phyloP scores from a whole-genome alignment of 2,329 filamentous ascomycete genomes.

The Scolecobasidium constrictum region DNA sequence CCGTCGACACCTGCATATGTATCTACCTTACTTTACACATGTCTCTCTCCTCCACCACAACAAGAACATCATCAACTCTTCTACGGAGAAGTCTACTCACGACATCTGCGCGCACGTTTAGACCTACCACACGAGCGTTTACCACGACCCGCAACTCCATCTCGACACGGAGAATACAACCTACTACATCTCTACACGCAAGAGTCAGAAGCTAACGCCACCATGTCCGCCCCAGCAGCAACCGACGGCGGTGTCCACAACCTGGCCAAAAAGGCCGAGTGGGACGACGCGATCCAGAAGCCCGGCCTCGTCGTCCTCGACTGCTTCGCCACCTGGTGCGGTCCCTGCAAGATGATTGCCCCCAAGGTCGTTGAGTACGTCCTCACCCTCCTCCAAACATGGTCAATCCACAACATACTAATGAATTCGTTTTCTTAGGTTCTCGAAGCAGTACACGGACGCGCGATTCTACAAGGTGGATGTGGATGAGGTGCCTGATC shows the following conservation, averaged over 20 bases:
- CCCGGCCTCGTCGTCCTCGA: conserved; percentile 66
- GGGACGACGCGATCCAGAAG: conserved; percentile 40
- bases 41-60: neutral
- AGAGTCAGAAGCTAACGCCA: neutral
- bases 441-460: conserved; percentile 47
- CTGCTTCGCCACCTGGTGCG: conserved; percentile 85
- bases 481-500: conserved; percentile 68
- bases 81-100: conserved; percentile 31
- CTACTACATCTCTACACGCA: neutral
- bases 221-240: neutral
- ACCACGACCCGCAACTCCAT: conserved; percentile 4
- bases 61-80: conserved; percentile 18
- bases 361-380: conserved; percentile 59
- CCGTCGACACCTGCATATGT: no score
- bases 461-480: conserved; percentile 82
- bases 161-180: conserved; percentile 9
- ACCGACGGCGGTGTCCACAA: conserved; percentile 9
- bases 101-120: conserved; percentile 25
- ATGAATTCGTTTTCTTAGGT: conserved; percentile 28
- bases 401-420: conserved; percentile 1
- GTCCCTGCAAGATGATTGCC: conserved; percentile 85
- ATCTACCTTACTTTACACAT: no score
- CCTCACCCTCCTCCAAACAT: conserved; percentile 6
- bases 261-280: conserved; percentile 38
- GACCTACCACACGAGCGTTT: conserved; percentile 1